phyloP scores from a whole-genome alignment of 805 yeast species.

The Cyberlindnera mrakii region DNA sequence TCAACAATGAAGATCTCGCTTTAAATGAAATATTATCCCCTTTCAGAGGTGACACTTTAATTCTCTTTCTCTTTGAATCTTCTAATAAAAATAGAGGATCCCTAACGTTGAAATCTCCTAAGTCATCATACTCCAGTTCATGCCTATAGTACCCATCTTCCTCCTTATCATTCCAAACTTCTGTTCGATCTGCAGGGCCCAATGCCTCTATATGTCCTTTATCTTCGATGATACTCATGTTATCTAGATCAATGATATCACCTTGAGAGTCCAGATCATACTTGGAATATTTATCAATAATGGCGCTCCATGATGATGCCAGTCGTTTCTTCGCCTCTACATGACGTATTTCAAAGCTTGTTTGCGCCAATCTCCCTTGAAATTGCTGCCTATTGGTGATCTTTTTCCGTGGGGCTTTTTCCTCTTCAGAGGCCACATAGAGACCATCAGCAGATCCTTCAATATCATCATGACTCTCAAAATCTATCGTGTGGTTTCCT shows the following conservation, averaged over 20 bases:
- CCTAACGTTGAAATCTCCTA: no score
- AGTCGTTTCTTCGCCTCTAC: slow-evolving; percentile 20
- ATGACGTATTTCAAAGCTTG: neutral
- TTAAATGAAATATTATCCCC: no score
- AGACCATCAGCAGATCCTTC: slow-evolving; percentile 2
- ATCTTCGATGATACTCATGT: slow-evolving; percentile 16
- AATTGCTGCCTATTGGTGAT: slow-evolving; percentile 1
- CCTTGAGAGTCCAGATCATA: slow-evolving; percentile 27
- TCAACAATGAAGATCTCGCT: no score
- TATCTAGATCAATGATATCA: slow-evolving; percentile 26
- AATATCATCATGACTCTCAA: neutral
- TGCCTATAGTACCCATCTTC: no score
- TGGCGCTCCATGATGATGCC: slow-evolving; percentile 26
- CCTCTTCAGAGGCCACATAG: slow-evolving; percentile 2
- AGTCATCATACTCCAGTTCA: no score
- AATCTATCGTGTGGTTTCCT: no score
- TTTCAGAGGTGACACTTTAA: no score
- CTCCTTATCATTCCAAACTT: slow-evolving; percentile 14
- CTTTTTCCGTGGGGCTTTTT: slow-evolving; percentile 2
- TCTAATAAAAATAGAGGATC: no score
- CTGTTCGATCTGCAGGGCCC: slow-evolving; percentile 3
- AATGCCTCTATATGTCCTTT: slow-evolving; percentile 17
- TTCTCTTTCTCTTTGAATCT: no score
- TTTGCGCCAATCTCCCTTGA: slow-evolving; percentile 4
- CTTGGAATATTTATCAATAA: slow-evolving; percentile 26